Percentiles rank a stretch among this genome's conserved stretches.
phyloP scores from a whole-genome alignment of 2,329 filamentous ascomycete genomes.

The Chrysoporthe cubensis region DNA sequence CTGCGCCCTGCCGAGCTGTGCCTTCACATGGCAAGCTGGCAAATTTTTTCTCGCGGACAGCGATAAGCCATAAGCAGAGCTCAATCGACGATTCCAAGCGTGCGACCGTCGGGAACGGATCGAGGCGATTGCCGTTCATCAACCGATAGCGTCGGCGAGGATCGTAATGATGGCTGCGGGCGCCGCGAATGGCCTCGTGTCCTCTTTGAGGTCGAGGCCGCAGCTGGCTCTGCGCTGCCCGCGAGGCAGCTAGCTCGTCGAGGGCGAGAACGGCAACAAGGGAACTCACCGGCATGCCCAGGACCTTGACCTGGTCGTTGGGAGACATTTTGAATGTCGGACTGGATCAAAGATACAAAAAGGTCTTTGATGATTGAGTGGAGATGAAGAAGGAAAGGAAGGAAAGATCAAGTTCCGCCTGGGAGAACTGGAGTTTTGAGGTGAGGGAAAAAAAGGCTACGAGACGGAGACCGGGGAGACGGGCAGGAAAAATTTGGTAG shows the following conservation, averaged over 20 bases:
- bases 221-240: neutral
- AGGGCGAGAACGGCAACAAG: slow-evolving; percentile 20
- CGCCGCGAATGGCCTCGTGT: slow-evolving; percentile 3
- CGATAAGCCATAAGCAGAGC: slow-evolving; percentile 25
- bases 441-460: slow-evolving; percentile 20
- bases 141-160: neutral
- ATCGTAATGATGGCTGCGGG: slow-evolving; percentile 16
- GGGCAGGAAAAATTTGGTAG: slow-evolving; percentile 54
- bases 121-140: slow-evolving; percentile 13
- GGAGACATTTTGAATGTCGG: slow-evolving; percentile 54
- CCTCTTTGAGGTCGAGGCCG: neutral
- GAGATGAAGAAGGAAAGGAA: slow-evolving; percentile 57
- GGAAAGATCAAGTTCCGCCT: slow-evolving; percentile 34
- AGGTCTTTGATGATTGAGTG: slow-evolving; percentile 58
- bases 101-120: slow-evolving; percentile 13
- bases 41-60: slow-evolving; percentile 20
- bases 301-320: slow-evolving; percentile 59
- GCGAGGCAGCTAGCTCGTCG: neutral
- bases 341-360: slow-evolving; percentile 45
- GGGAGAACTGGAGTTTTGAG: slow-evolving; percentile 29
- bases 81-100: neutral
- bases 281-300: slow-evolving; percentile 70
- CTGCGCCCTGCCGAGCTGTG: slow-evolving; percentile 32
- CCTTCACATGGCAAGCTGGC: slow-evolving; percentile 27
- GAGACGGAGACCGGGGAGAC: slow-evolving; percentile 41